These are phyloP conservation scores for Septoria linicola DNA, from an alignment of 2,329 filamentous ascomycete species.

Conservation along the genomic window DNA sequence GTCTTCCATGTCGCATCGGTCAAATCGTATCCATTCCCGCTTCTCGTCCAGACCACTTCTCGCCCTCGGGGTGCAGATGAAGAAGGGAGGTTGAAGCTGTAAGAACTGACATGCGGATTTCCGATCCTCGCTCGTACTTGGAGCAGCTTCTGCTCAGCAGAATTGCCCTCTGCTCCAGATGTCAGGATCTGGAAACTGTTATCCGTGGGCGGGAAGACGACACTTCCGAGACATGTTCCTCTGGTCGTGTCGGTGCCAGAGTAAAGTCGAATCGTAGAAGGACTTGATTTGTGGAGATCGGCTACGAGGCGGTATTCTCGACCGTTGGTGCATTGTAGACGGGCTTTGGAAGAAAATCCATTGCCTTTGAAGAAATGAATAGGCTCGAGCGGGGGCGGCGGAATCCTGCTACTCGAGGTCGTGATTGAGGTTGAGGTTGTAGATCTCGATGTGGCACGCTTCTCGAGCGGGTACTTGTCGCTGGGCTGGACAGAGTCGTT, in stretches of 20 bases:
- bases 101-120: slow-evolving; percentile 9
- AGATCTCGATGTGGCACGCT: background rate
- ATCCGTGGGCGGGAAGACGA: background rate
- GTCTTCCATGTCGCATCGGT: slow-evolving; percentile 10
- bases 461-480: background rate
- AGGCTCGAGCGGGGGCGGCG: background rate
- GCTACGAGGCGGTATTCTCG: slow-evolving; percentile 6
- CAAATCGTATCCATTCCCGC: slow-evolving; percentile 8
- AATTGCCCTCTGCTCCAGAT: background rate
- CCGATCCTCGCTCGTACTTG: slow-evolving; percentile 10
- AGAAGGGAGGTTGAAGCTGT: slow-evolving; percentile 10
- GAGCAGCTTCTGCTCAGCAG: background rate
- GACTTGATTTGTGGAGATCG: slow-evolving; percentile 6
- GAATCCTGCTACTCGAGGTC: background rate
- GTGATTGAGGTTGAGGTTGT: background rate
- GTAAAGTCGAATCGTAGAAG: slow-evolving; percentile 12
- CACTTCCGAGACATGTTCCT: background rate
- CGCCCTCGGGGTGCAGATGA: slow-evolving; percentile 1
- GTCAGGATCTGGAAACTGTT: background rate
- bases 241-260: too few relatives aligned
- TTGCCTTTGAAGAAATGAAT: slow-evolving; percentile 14
- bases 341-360: slow-evolving; percentile 5
- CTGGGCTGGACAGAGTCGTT: too few relatives aligned
- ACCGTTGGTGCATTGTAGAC: slow-evolving; percentile 1
- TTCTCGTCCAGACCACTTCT: slow-evolving; percentile 13